phyloP scores from a whole-genome alignment of 225 moss, liverwort and hornwort species.

The Marchantia paleacea region DNA sequence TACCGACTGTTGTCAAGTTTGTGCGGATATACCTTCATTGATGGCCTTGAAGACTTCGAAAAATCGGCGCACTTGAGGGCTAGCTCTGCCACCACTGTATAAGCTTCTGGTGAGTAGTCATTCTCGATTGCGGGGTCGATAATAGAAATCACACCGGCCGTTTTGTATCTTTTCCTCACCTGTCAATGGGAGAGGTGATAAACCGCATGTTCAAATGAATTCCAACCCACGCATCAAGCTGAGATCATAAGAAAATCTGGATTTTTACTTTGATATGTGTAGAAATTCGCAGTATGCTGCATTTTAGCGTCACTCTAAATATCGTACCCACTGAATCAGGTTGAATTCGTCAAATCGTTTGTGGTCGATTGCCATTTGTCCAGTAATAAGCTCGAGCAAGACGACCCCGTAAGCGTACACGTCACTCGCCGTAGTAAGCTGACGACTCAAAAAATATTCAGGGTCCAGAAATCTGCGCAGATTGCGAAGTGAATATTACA shows the following conservation, averaged over 20 bases:
- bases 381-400: conserved; percentile 43
- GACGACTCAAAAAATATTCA: conserved; percentile 39
- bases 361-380: conserved; percentile 39
- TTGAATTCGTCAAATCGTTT: conserved; percentile 35
- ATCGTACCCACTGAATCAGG: conserved; percentile 37
- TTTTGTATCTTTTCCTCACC: conserved; percentile 30
- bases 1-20: too few species aligned
- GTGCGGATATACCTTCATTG: conserved; percentile 32
- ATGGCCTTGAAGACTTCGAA: conserved; percentile 30
- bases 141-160: conserved; percentile 24
- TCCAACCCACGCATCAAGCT: background rate
- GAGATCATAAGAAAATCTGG: background rate
- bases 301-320: background rate
- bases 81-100: conserved; percentile 25
- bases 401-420: conserved; percentile 49
- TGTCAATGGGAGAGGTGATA: background rate
- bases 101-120: conserved; percentile 24
- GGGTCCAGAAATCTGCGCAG: conserved; percentile 37
- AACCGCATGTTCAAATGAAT: background rate
- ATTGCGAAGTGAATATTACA: background rate
- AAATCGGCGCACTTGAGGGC: conserved; percentile 34
- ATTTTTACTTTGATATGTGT: background rate
- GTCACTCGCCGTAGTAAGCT: conserved; percentile 39
- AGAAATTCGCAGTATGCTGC: background rate
- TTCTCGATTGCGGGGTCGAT: conserved; percentile 31